Base-by-base conservation (phyloP, 2,329 filamentous ascomycete species). In the Clonostachys rhizophaga region DNA sequence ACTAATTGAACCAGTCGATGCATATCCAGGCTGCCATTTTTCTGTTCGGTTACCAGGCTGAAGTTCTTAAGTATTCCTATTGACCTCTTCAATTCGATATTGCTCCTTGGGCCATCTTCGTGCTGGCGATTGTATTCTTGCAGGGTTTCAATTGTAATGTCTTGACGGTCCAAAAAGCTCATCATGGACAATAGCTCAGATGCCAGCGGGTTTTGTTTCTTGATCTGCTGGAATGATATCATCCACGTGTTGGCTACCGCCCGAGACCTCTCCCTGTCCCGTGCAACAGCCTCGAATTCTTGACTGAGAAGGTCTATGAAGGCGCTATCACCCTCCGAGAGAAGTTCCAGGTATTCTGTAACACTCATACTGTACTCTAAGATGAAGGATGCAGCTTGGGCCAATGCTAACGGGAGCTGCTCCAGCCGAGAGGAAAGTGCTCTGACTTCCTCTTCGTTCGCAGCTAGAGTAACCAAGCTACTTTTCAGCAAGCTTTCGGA, bases 381-480 rank as follows among this genome's bases (percentile, higher is more conserved):
- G 0, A 69, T 64, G 11, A 65, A 69, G 0, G 64, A 60, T 1
- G 64, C 55, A 6, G 63, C 66, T 42, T 69, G 65, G 3, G 52
- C 60, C 0, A 69, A 34, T 0, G 67, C 67, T 2, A 70, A 56
- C 0, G 66, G 66, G 0, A 69, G 51, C 12, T 59, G 51, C 2
- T 64, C 59, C 0, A 67, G 50, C 0, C 57, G 54, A 1, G 55
- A 53, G 2, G 61, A 53, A 0, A 68, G 56, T 10, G 8, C 10
- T 30, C 24, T 30, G 0, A 56, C 24, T 9, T 54, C 44, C 2
- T 43, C 33, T 0, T 41, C 8, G 0, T 46, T 33, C 0, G 53
- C 42, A 2, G 49, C 34, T 2, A 7, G 33, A 12, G 50, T 43
- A 1, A 51, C 51, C 0, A 66, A 42, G 0, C 49, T 52, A 3